Conservation (phyloP, 1,139 yeast genomes). For the Arxiozyma bovina region DNA sequence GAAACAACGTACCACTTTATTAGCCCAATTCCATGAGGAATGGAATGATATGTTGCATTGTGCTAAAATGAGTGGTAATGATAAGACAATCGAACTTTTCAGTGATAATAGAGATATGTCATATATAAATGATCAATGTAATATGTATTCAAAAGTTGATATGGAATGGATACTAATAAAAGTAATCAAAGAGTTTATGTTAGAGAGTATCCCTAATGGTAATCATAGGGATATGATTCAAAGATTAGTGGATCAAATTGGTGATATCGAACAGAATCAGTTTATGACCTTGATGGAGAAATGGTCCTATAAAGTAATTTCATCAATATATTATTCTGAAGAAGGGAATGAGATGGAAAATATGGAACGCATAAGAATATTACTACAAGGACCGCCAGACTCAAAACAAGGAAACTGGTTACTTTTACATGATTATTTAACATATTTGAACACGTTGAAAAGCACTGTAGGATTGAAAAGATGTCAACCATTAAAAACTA, state of each 20-base stretch:
- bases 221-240: conserved; percentile 7
- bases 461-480: conserved; percentile 30
- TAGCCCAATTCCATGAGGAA: conserved; percentile 12
- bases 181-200: conserved; percentile 20
- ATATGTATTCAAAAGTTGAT: conserved; percentile 12
- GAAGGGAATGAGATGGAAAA: conserved; percentile 6
- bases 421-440: conserved; percentile 21
- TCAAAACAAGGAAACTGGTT: conserved; percentile 16
- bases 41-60: conserved; percentile 9
- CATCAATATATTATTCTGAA: conserved; percentile 3
- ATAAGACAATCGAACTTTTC: neutral
- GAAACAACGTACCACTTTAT: conserved; percentile 12
- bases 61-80: conserved; percentile 7
- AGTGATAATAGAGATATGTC: conserved; percentile 20
- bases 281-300: conserved; percentile 14
- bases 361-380: conserved; percentile 14
- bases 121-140: neutral
- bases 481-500: conserved; percentile 15
- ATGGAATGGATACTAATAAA: conserved; percentile 13
- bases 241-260: neutral
- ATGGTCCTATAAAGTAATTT: conserved; percentile 19
- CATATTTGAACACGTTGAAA: conserved; percentile 26
- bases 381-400: conserved; percentile 1
- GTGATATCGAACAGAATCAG: conserved; percentile 8
- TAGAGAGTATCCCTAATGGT: conserved; percentile 16